Conservation (phyloP, 257 asterid genomes). For the Asclepias syriaca region DNA sequence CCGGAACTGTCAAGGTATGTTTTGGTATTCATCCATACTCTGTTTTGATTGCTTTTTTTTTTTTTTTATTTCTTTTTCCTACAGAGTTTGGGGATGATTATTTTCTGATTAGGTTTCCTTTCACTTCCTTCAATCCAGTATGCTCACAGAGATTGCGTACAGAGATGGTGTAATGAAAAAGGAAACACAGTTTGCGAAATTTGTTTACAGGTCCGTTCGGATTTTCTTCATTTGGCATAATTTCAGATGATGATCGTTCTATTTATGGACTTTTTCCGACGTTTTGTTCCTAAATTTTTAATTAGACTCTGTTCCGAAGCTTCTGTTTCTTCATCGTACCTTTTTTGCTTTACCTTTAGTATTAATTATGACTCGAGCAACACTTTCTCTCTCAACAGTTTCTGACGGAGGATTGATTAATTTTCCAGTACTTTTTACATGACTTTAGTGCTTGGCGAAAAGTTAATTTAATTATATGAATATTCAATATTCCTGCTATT, state of each 20-base stretch:
- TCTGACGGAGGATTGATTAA: constrained; percentile 2
- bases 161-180: constrained; percentile 94
- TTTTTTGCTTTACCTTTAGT: not conserved
- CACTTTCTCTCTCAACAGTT: not conserved
- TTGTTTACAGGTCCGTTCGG: constrained; percentile 60
- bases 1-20: constrained; percentile 79
- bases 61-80: not conserved
- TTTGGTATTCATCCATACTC: not conserved
- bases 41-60: not conserved
- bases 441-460: not conserved
- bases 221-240: not conserved
- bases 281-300: no score
- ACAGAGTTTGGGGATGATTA: not conserved
- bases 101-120: not conserved
- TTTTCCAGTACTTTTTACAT: not conserved
- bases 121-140: constrained; percentile 33
- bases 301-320: not conserved
- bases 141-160: constrained; percentile 93
- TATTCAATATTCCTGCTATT: not conserved
- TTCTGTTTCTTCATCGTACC: not conserved
- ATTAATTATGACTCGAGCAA: not conserved
- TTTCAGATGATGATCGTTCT: not conserved
- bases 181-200: constrained; percentile 82
- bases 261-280: not conserved
- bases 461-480: not conserved